phyloP scores from a whole-genome alignment of 495 filamentous ascomycete species.

The Penicillium dipodomyicola region DNA sequence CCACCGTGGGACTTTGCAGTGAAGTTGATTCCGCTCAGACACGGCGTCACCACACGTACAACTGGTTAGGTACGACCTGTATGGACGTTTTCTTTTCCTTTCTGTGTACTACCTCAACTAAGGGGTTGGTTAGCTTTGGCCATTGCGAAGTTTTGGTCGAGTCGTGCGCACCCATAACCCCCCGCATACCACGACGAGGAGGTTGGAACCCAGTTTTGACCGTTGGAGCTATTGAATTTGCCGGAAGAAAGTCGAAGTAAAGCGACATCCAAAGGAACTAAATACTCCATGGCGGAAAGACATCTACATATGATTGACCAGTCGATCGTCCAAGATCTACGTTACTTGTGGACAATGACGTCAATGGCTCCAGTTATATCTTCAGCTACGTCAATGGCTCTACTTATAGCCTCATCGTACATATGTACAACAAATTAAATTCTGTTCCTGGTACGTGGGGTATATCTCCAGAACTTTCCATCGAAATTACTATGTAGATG shows the following conservation, averaged over 20 bases:
- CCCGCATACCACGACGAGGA: neutral
- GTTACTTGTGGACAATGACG: constrained; percentile 1
- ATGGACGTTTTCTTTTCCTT: neutral
- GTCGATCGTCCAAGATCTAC: neutral
- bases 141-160: neutral
- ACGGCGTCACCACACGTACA: neutral
- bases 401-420: neutral
- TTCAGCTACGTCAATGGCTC: neutral
- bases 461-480: too few species aligned
- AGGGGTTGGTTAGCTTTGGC: neutral
- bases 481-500: neutral
- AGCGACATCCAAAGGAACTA: neutral
- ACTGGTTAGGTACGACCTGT: neutral
- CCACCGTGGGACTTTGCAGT: neutral
- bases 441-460: neutral
- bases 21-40: neutral
- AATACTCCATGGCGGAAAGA: neutral
- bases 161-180: neutral
- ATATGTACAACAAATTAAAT: too few species aligned
- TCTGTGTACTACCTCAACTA: constrained; percentile 1
- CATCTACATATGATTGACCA: neutral
- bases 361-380: neutral
- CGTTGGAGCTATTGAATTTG: neutral
- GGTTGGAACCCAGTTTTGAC: neutral
- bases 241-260: neutral